phyloP scores from a whole-genome alignment of 1,284 basidiomycete species.

The Farysia itapuensis region DNA sequence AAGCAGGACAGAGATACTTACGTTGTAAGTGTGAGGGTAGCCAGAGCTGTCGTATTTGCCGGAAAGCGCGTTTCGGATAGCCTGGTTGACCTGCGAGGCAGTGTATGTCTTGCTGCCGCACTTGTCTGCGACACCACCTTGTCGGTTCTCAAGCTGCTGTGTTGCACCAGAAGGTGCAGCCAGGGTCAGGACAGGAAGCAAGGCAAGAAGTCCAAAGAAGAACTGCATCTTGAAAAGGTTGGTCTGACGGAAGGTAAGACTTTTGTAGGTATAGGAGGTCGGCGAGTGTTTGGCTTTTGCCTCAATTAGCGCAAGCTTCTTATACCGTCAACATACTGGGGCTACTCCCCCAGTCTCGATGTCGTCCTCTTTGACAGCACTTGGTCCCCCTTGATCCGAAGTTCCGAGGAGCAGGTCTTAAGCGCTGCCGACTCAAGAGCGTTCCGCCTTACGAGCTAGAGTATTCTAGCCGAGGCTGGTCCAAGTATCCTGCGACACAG shows the following conservation, averaged over 20 bases:
- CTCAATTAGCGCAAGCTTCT: background rate
- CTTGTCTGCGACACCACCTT: slow-evolving; percentile 29
- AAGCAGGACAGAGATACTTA: too few relatives aligned
- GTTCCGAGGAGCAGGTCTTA: background rate
- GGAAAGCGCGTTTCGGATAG: slow-evolving; percentile 31
- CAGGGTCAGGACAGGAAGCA: slow-evolving; percentile 22
- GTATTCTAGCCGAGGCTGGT: background rate
- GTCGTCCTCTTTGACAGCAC: too few relatives aligned
- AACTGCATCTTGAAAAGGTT: slow-evolving; percentile 34
- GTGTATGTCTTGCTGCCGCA: slow-evolving; percentile 34
- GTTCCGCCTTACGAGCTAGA: too few relatives aligned
- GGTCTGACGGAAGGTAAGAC: background rate
- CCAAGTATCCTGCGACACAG: too few relatives aligned
- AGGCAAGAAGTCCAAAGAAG: slow-evolving; percentile 23
- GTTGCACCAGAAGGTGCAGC: too few relatives aligned
- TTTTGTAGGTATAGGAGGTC: background rate
- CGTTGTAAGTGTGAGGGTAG: slow-evolving; percentile 42
- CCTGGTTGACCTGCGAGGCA: slow-evolving; percentile 24
- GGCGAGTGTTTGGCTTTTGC: background rate
- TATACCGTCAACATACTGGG: background rate
- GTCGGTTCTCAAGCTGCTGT: slow-evolving; percentile 25
- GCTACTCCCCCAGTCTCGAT: too few relatives aligned
- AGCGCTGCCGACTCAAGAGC: background rate
- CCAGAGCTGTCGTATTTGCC: slow-evolving; percentile 17
- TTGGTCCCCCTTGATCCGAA: background rate